Conservation (phyloP, 2,329 filamentous ascomycete genomes). For the Elsinoe batatas region DNA sequence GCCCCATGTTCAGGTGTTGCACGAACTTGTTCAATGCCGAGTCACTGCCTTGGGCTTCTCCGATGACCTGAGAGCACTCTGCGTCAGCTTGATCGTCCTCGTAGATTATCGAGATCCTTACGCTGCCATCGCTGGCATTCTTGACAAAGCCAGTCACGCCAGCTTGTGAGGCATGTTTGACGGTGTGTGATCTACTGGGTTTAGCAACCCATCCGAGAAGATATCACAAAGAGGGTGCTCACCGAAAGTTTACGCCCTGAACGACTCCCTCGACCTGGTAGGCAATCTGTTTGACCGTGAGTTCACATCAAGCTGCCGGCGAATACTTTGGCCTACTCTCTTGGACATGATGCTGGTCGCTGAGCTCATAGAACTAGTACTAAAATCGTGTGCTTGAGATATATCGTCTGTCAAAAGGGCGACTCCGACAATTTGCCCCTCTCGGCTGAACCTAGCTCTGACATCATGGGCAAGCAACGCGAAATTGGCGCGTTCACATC, state of each 20-base stretch:
- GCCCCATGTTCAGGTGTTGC: slow-evolving; percentile 65
- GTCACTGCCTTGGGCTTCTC: slow-evolving; percentile 72
- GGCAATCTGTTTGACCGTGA: slow-evolving; percentile 30
- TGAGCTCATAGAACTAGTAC: neutral
- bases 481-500: slow-evolving; percentile 1
- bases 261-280: slow-evolving; percentile 40
- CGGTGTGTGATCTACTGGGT: slow-evolving; percentile 30
- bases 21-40: slow-evolving; percentile 59
- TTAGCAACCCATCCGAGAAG: neutral
- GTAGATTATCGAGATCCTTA: slow-evolving; percentile 16
- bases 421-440: neutral
- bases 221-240: neutral
- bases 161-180: slow-evolving; percentile 34
- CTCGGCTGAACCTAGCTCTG: neutral
- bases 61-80: slow-evolving; percentile 56
- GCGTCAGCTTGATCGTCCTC: neutral
- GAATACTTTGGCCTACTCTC: slow-evolving; percentile 18
- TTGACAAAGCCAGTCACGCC: slow-evolving; percentile 38
- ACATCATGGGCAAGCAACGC: slow-evolving; percentile 6
- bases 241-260: slow-evolving; percentile 45
- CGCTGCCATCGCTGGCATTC: slow-evolving; percentile 38
- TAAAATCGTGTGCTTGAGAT: neutral
- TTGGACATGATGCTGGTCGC: slow-evolving; percentile 22
- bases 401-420: neutral
- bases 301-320: neutral